Percentiles rank a stretch among this genome's conserved stretches.
Evolutionary conservation across 208 protist genomes (phyloP).

Genomic region (Histomonas meleagridis): DNA sequence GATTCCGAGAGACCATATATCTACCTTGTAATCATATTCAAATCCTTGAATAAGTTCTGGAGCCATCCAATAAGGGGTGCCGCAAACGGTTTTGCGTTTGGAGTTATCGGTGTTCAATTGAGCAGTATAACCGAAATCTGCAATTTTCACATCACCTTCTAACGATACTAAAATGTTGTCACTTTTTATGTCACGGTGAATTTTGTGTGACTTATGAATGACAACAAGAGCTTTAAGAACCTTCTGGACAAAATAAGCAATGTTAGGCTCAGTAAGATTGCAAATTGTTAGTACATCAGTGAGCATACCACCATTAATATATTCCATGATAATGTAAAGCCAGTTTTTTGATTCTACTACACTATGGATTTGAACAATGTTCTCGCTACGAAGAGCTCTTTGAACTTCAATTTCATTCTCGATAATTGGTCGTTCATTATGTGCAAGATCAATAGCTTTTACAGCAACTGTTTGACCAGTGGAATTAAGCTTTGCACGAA

Average conservation of each 20-base stretch:
- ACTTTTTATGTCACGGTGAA: constrained; percentile 1
- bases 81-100: constrained; percentile 15
- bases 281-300: neutral
- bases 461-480: neutral
- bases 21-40: constrained; percentile 35
- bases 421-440: neutral
- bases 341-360: neutral
- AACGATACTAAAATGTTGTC: neutral
- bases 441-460: neutral
- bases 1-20: constrained; percentile 50
- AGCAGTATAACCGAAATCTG: neutral
- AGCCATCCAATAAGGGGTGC: constrained; percentile 54
- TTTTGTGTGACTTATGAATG: neutral
- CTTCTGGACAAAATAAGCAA: neutral
- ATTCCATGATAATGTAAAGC: neutral
- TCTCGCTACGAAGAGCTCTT: neutral
- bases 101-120: neutral
- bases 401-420: neutral
- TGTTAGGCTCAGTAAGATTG: neutral
- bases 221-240: neutral
- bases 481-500: neutral
- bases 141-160: neutral
- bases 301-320: neutral
- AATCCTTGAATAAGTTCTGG: constrained; percentile 48
- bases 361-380: neutral